phyloP scores from a whole-genome alignment of 1,284 basidiomycete genomes.

The Rhizoctonia solani region DNA sequence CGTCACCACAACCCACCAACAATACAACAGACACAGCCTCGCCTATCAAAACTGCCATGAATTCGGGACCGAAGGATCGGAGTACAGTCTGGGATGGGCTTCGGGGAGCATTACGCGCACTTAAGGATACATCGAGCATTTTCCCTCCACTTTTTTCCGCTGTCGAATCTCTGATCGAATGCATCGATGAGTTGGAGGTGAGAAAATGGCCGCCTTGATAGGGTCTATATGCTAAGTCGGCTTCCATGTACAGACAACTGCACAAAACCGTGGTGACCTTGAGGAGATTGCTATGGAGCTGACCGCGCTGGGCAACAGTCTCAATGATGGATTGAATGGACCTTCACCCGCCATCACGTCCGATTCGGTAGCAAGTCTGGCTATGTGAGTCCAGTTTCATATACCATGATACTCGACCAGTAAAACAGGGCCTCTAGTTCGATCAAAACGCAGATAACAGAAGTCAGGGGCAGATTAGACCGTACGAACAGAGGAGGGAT shows the following conservation, averaged over 20 bases:
- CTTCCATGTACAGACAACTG: background rate
- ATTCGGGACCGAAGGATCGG: too few species aligned
- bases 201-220: too few species aligned
- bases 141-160: background rate
- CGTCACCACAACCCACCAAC: too few species aligned
- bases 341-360: background rate
- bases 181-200: background rate
- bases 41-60: too few species aligned
- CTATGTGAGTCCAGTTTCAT: background rate
- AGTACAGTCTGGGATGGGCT: too few species aligned
- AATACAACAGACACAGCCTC: too few species aligned
- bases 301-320: background rate
- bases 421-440: background rate
- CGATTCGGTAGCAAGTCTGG: background rate
- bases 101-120: too few species aligned
- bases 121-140: background rate
- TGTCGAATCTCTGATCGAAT: background rate
- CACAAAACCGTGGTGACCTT: background rate
- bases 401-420: background rate
- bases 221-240: too few species aligned
- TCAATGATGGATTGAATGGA: background rate
- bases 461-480: background rate
- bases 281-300: background rate
- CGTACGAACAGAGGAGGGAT: background rate
- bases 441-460: background rate